Evolutionary conservation across 352 stramenopile genomes (phyloP), one percentile per base, ranked within the genome.

Genomic region (Globisporangium splendens): DNA sequence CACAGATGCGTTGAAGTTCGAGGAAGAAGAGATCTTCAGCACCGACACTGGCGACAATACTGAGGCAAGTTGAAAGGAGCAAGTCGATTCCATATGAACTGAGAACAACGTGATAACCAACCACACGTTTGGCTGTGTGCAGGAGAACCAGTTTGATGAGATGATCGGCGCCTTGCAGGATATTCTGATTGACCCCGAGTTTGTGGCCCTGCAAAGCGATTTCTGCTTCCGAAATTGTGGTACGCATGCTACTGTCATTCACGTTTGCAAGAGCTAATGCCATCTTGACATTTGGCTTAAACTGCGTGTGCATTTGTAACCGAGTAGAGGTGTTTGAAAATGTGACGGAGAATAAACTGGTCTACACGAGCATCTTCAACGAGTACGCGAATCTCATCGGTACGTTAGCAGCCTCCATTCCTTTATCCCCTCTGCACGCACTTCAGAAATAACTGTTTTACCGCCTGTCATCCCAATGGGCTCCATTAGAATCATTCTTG

Each of bases 171-270:
- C 82, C 39, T 68, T 92, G 21, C 83, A 92, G 46, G 78, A 95
- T 48, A 73, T 92, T 15, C 66, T 95, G 18, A 89, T 90, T 31
- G 83, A 92, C 54, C 80, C 81, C 0, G 72, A 86, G 28, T 95
- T 95, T 62, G 80, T 93, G 24, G 66, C 83, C 49, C 69, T 93
- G 55, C 82, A 91, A 56, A 86, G 68, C 50, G 76, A 88, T 22
- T 95, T 93, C 38, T 92, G 83, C 49, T 64, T 85, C 59, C 75
- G 83, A 39, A 83, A 93, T 54, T 93, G 85, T 55, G 83, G 83
- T 95, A 70, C 11, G 56, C 12, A 8, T 35, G 7, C 28, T 35
- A 35, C 28, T 35, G n/a, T n/a, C n/a, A n/a, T n/a, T n/a, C n/a
- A n/a, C n/a, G n/a, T 35, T 35, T 35, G 28, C 28, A 58, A 15